Evolutionary conservation across 306 rosid genomes (phyloP).

Genomic region (Ziziphus jujuba): DNA sequence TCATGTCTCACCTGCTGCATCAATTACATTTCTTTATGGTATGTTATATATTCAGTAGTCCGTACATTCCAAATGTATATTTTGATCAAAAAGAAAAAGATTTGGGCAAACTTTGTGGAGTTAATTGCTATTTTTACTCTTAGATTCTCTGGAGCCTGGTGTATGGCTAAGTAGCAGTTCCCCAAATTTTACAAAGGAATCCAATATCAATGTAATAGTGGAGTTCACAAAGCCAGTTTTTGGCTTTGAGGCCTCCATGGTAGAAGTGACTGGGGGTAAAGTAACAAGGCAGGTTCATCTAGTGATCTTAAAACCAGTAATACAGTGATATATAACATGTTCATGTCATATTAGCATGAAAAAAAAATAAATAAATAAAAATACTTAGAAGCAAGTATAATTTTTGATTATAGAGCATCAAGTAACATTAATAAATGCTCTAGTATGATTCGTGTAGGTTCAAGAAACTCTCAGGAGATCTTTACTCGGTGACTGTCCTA

Average conservation of each 20-base stretch:
- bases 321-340: slow-evolving; percentile 2
- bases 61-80: slow-evolving; percentile 4
- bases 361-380: no score
- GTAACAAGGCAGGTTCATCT: slow-evolving; percentile 59
- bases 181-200: slow-evolving; percentile 42
- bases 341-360: background rate
- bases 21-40: slow-evolving; percentile 65
- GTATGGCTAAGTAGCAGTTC: slow-evolving; percentile 56
- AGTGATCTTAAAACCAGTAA: slow-evolving; percentile 19
- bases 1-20: slow-evolving; percentile 53
- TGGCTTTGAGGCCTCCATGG: slow-evolving; percentile 53
- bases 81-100: no score
- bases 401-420: no score
- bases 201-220: slow-evolving; percentile 41
- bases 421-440: background rate
- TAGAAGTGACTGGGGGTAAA: slow-evolving; percentile 53
- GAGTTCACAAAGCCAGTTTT: slow-evolving; percentile 77
- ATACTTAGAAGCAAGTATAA: no score
- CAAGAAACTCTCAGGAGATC: slow-evolving; percentile 60
- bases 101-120: slow-evolving; percentile 7
- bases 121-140: slow-evolving; percentile 12
- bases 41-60: slow-evolving; percentile 2
- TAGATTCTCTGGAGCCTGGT: slow-evolving; percentile 49
- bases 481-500: slow-evolving; percentile 54
- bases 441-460: slow-evolving; percentile 37